Percentiles rank a stretch among this genome's conserved stretches.
phyloP scores from a whole-genome alignment of 2,329 filamentous ascomycete species.

The Aspergillus proliferans region DNA sequence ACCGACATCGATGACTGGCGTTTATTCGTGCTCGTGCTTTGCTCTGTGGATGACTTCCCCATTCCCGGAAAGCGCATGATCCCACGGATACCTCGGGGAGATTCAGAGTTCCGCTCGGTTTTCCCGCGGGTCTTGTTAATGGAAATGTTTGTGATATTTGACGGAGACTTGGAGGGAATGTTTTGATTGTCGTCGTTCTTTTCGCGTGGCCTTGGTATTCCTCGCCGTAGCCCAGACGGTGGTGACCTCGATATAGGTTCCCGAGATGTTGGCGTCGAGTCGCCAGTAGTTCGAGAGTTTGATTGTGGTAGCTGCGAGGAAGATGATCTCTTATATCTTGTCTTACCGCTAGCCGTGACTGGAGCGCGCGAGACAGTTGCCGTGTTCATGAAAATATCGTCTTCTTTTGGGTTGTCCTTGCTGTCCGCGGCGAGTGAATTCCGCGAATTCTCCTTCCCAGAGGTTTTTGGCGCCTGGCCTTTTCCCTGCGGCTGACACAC shows the following conservation, averaged over 20 bases:
- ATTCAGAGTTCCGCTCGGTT: slow-evolving; percentile 5
- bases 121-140: slow-evolving; percentile 10
- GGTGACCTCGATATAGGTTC: slow-evolving; percentile 20
- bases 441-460: slow-evolving; percentile 19
- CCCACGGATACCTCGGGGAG: slow-evolving; percentile 26
- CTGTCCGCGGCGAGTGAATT: slow-evolving; percentile 8
- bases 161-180: slow-evolving; percentile 1
- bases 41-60: slow-evolving; percentile 22
- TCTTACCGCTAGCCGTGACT: slow-evolving; percentile 24
- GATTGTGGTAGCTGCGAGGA: slow-evolving; percentile 7
- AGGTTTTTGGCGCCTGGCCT: slow-evolving; percentile 12
- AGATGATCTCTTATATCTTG: slow-evolving; percentile 10
- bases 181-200: slow-evolving; percentile 15
- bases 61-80: slow-evolving; percentile 32
- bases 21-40: slow-evolving; percentile 12
- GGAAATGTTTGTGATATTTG: slow-evolving; percentile 7
- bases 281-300: slow-evolving; percentile 1
- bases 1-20: background rate
- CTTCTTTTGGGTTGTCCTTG: slow-evolving; percentile 13
- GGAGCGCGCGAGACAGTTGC: slow-evolving; percentile 39
- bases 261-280: slow-evolving; percentile 9
- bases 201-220: slow-evolving; percentile 15
- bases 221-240: slow-evolving; percentile 21
- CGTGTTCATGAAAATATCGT: slow-evolving; percentile 34
- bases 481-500: slow-evolving; percentile 12